These are phyloP conservation scores for Penicillium sp. DNA, from an alignment of 2,329 filamentous ascomycete genomes.

Conservation along the genomic window DNA sequence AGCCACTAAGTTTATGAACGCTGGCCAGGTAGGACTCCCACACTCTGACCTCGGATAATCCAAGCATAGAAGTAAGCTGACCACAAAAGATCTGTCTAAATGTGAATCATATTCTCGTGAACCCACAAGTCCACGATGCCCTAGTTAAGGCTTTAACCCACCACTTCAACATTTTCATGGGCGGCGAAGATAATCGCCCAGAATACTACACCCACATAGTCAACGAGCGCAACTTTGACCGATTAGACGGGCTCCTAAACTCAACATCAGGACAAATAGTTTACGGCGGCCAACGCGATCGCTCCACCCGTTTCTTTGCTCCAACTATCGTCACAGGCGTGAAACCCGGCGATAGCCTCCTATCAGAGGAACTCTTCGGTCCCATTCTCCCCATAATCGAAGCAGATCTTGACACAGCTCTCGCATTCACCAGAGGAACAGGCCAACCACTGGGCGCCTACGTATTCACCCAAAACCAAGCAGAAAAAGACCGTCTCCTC, in stretches of 20 bases:
- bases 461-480: constrained; percentile 39
- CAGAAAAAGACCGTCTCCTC: constrained; percentile 35
- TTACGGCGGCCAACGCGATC: constrained; percentile 36
- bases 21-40: constrained; percentile 36
- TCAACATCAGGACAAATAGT: constrained; percentile 39
- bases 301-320: constrained; percentile 31
- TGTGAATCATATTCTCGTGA: constrained; percentile 48
- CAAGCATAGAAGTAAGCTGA: not conserved
- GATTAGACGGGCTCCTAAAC: constrained; percentile 39
- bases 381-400: constrained; percentile 46
- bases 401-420: constrained; percentile 27
- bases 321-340: constrained; percentile 44
- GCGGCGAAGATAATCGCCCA: constrained; percentile 15
- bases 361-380: constrained; percentile 49
- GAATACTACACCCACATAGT: constrained; percentile 39
- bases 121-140: constrained; percentile 40
- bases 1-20: constrained; percentile 44
- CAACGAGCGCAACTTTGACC: constrained; percentile 46
- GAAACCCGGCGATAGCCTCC: constrained; percentile 36
- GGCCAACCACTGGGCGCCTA: constrained; percentile 44
- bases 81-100: constrained; percentile 33
- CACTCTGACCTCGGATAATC: not conserved
- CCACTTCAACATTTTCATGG: constrained; percentile 35
- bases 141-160: constrained; percentile 37
- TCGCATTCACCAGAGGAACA: constrained; percentile 21